Conservation (phyloP, 352 stramenopile species). For the Stramenopiles sp. region DNA sequence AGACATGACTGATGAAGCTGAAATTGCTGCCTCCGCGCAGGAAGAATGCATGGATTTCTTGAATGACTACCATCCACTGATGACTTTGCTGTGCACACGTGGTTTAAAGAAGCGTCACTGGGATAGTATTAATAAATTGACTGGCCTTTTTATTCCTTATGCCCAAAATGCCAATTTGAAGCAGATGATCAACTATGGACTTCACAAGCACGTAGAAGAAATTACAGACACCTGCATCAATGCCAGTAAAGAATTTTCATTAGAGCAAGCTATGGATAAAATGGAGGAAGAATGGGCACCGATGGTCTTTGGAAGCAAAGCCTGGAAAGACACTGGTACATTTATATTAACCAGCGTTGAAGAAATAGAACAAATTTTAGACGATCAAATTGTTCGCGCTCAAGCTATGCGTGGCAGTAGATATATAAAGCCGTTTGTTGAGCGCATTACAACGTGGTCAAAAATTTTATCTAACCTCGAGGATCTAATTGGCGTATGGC, state of each 20-base stretch:
- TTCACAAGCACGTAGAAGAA: background rate
- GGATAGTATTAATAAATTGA: background rate
- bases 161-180: background rate
- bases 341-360: slow-evolving; percentile 78
- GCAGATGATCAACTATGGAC: background rate
- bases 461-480: slow-evolving; percentile 58
- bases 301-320: slow-evolving; percentile 54
- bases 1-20: background rate
- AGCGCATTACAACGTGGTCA: slow-evolving; percentile 72
- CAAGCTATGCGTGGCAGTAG: slow-evolving; percentile 82
- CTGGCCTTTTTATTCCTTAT: background rate
- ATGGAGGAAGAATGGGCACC: slow-evolving; percentile 71
- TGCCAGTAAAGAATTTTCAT: slow-evolving; percentile 77
- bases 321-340: slow-evolving; percentile 73
- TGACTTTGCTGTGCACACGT: background rate
- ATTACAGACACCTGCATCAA: slow-evolving; percentile 23
- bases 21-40: background rate
- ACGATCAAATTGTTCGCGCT: slow-evolving; percentile 84
- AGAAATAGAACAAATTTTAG: slow-evolving; percentile 69
- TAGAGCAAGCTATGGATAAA: slow-evolving; percentile 68
- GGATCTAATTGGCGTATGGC: slow-evolving; percentile 79
- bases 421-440: slow-evolving; percentile 81
- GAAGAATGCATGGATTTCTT: background rate
- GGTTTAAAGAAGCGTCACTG: background rate
- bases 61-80: background rate